These are phyloP conservation scores for Elongisporangium prolatum DNA, from an alignment of 352 stramenopile species.

Conservation along the genomic window DNA sequence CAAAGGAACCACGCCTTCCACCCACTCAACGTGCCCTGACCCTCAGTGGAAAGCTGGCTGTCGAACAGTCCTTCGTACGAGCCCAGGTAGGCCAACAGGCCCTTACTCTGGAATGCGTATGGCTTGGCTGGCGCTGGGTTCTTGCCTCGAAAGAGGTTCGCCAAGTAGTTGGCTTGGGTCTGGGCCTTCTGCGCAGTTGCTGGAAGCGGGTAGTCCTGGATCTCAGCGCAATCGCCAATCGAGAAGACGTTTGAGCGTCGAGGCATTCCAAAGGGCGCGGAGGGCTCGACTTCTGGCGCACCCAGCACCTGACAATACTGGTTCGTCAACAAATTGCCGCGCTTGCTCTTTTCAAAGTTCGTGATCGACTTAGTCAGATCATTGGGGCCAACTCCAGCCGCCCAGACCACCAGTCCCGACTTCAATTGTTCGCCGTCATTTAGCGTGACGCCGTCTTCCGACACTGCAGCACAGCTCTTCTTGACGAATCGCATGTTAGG, in stretches of 20 bases:
- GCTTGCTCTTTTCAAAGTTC: slow-evolving; percentile 72
- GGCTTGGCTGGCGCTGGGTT: slow-evolving; percentile 40
- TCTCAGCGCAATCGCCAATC: slow-evolving; percentile 93
- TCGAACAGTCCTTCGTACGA: slow-evolving; percentile 92
- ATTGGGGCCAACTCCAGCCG: slow-evolving; percentile 70
- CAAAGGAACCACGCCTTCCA: slow-evolving; percentile 91
- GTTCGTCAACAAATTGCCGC: slow-evolving; percentile 80
- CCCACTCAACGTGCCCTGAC: slow-evolving; percentile 68
- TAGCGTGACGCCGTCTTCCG: slow-evolving; percentile 54
- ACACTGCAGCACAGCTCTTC: slow-evolving; percentile 71
- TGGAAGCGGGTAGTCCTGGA: slow-evolving; percentile 81
- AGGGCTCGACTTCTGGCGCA: slow-evolving; percentile 46
- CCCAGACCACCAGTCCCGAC: slow-evolving; percentile 72
- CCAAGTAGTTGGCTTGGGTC: slow-evolving; percentile 65
- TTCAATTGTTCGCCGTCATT: slow-evolving; percentile 53
- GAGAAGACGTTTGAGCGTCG: slow-evolving; percentile 90
- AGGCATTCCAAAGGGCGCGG: slow-evolving; percentile 57
- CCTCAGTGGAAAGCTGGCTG: slow-evolving; percentile 38
- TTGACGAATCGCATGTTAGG: slow-evolving; percentile 78
- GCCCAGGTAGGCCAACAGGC: slow-evolving; percentile 94
- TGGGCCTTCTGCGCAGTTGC: slow-evolving; percentile 92
- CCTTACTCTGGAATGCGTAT: slow-evolving; percentile 79
- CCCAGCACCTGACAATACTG: slow-evolving; percentile 78
- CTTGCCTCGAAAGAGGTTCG: slow-evolving; percentile 49
- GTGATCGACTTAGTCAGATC: slow-evolving; percentile 73